Base-by-base conservation (phyloP, 2,329 filamentous ascomycete genomes). In the Penicillium sp. region DNA sequence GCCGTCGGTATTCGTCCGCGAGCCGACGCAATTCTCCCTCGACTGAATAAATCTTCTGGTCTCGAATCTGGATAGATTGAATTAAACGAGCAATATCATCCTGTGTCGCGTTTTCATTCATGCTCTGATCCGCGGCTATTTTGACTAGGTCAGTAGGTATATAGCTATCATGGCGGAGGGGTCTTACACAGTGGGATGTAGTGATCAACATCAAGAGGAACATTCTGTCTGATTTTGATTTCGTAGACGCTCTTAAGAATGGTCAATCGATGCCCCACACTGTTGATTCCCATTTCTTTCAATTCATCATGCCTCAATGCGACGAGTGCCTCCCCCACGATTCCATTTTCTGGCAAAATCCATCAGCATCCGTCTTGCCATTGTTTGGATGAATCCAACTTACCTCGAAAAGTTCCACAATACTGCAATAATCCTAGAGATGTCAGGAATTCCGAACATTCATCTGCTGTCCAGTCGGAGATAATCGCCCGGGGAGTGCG, bases 161-260 rank as follows among this genome's bases (percentile, higher is more conserved):
- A 27, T 42, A 29, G 19, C 13, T 19, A 50, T 14, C 16, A 24
- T 10, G 21, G 21, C 29, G 29, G 31, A 52, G 43, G 16, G 29
- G 48, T 81, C 90, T 68, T 87, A 96, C 93, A 95, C 50, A 95
- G 81, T 37, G 95, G 95, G 51, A 97, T 84, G 73, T 97, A 99
- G 74, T 98, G 91, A 68, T 97, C 93, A 60, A 89, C 88, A 71
- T 98, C 93, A 67, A 97, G 85, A 16, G 91, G 89, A 58, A 98
- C 86, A 68, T 96, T 92, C 71, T 97, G 93, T 63, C 91, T 91
- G 74, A 93, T 89, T 79, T 99, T 99, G 70, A 95, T 88, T 71
- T 98, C 93, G 78, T 97, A 98, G 54, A 98, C 92, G 68, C 88
- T 93, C 79, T 97, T 98, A 57, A 99, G 83, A 56, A 99, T 96